These are phyloP conservation scores for Castanea mollissima DNA, from an alignment of 306 rosid species.

Conservation along the genomic window DNA sequence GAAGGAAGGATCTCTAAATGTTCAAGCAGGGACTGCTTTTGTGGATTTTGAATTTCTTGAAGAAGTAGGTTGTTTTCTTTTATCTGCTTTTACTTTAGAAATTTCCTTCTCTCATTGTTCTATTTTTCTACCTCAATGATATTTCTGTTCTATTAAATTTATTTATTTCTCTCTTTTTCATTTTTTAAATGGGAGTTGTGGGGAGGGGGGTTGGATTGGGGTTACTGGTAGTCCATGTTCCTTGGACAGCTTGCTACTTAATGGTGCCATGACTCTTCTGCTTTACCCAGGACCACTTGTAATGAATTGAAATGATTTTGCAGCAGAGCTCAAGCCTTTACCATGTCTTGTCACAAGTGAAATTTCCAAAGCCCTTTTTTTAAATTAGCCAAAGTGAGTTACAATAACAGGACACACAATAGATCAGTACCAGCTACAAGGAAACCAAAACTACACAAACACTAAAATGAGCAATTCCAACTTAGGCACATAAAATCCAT, in stretches of 20 bases:
- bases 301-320: neutral
- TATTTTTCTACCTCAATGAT: neutral
- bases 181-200: neutral
- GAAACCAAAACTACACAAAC: too few species aligned
- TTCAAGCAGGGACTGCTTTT: constrained; percentile 93
- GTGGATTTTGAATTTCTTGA: constrained; percentile 87
- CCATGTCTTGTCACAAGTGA: neutral
- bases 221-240: neutral
- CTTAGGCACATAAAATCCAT: too few species aligned
- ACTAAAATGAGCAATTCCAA: too few species aligned
- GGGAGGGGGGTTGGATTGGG: neutral
- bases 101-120: neutral
- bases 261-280: neutral
- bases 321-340: neutral
- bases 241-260: neutral
- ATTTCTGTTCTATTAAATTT: neutral
- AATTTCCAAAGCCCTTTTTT: neutral
- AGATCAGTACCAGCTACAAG: too few species aligned
- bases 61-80: constrained; percentile 55
- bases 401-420: too few species aligned
- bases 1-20: constrained; percentile 88
- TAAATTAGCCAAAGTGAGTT: too few species aligned
- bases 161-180: neutral
- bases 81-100: neutral
- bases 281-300: neutral